Conservation (phyloP, 1,139 yeast genomes). For the Candida buenavistaensis region DNA sequence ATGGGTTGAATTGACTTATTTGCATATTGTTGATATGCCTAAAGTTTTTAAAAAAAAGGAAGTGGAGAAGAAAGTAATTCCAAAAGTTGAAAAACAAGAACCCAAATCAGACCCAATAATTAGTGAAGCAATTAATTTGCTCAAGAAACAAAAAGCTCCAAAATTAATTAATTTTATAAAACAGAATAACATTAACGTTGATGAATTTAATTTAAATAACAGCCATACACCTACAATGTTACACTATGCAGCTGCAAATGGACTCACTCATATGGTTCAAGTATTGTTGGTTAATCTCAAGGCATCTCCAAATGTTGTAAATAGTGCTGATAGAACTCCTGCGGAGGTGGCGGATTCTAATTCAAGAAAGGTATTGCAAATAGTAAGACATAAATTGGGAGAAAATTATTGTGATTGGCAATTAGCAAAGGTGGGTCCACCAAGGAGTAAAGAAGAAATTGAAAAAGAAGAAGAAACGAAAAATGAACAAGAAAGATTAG, state of each 20-base stretch:
- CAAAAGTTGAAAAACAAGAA: conserved; percentile 23
- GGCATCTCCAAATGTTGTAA: conserved; percentile 66
- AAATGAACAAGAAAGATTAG: conserved; percentile 32
- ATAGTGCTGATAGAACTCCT: conserved; percentile 61
- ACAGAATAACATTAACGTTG: conserved; percentile 54
- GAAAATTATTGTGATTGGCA: conserved; percentile 72
- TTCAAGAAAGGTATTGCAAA: conserved; percentile 60
- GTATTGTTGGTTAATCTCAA: conserved; percentile 62
- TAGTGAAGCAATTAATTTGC: conserved; percentile 52
- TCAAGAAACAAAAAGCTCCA: conserved; percentile 81
- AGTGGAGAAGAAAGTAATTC: conserved; percentile 26
- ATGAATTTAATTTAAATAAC: conserved; percentile 54
- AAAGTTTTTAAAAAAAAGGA: too few species aligned
- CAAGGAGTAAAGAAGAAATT: conserved; percentile 65
- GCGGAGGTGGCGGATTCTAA: conserved; percentile 45
- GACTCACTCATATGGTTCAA: conserved; percentile 66
- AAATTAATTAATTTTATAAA: conserved; percentile 61
- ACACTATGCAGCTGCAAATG: conserved; percentile 75
- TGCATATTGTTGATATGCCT: conserved; percentile 59
- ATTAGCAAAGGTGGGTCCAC: conserved; percentile 62
- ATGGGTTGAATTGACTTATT: conserved; percentile 76
- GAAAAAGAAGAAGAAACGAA: conserved; percentile 40
- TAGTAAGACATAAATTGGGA: conserved; percentile 67
- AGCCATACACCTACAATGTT: conserved; percentile 68
- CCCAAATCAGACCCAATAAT: conserved; percentile 49